phyloP scores from a whole-genome alignment of 2,329 filamentous ascomycete species.

The Alternaria postmessia region DNA sequence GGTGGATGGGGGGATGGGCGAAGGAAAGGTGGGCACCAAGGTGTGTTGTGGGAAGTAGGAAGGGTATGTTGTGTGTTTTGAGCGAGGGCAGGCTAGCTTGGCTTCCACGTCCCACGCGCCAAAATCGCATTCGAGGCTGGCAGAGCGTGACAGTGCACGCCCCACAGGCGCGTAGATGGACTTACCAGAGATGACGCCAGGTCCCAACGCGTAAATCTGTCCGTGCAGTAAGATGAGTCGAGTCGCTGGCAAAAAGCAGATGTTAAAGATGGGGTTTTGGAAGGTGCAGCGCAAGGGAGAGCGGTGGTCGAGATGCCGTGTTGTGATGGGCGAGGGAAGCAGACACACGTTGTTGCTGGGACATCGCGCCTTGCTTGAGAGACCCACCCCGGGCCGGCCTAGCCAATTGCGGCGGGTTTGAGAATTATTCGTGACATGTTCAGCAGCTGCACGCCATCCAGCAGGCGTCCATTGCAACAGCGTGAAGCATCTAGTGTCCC shows the following conservation, averaged over 20 bases:
- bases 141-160: slow-evolving; percentile 38
- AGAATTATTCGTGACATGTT: slow-evolving; percentile 42
- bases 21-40: slow-evolving; percentile 41
- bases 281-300: slow-evolving; percentile 23
- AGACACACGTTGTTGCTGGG: slow-evolving; percentile 27
- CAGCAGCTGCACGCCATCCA: slow-evolving; percentile 31
- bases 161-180: slow-evolving; percentile 44
- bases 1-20: slow-evolving; percentile 26
- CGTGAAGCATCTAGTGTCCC: slow-evolving; percentile 23
- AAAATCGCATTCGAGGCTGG: slow-evolving; percentile 43
- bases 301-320: slow-evolving; percentile 16
- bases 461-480: slow-evolving; percentile 29
- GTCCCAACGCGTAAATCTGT: slow-evolving; percentile 34
- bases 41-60: slow-evolving; percentile 46
- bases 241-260: slow-evolving; percentile 7
- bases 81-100: slow-evolving; percentile 34
- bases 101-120: slow-evolving; percentile 37
- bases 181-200: slow-evolving; percentile 35
- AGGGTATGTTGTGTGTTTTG: slow-evolving; percentile 49
- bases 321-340: slow-evolving; percentile 23
- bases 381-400: slow-evolving; percentile 27
- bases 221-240: slow-evolving; percentile 8
- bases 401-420: slow-evolving; percentile 35
- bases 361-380: slow-evolving; percentile 24
- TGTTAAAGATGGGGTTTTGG: not conserved